Evolutionary conservation across 768 basidiomycete species (phyloP), one percentile per base, ranked within the genome.

Genomic region (Phanerodontia chrysosporium): DNA sequence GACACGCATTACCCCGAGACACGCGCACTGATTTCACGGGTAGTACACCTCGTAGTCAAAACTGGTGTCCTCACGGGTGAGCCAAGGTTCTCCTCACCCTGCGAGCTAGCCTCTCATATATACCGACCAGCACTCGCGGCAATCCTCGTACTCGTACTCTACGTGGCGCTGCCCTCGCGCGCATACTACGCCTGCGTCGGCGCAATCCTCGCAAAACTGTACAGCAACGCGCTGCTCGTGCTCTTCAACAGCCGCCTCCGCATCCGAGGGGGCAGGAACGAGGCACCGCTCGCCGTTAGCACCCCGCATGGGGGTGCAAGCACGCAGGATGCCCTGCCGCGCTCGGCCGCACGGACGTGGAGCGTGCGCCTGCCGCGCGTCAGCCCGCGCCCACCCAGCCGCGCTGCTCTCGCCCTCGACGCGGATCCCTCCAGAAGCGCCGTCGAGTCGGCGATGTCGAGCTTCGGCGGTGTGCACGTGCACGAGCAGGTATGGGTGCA

Each of bases 181-280:
- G 3, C 45, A 5, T 57, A 49, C 32, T 32, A 57, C 46, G 45
- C 44, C 27, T 30, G 51, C 44, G 29, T 52, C 44, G 51, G 21
- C 29, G 35, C 44, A 22, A 46, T 54, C 49, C 46, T 57, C 39
- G 36, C 55, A 21, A 61, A 61, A 42, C 32, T 61, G 18, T 61
- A 61, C 55, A 45, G 36, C 9, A 56, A 56, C 49, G 39, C 36
- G 46, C 30, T 61, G 35, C 39, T 61, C 21, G 58, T 54, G 51
- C 29, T 59, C 42, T 32, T 59, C 51, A 59, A 59, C 51, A 27
- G 30, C 25, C 58, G 58, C 28, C 49, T 57, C 22, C 22, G 32
- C 27, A 57, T 57, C 35, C 27, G 46, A 14, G 55, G 55, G 14
- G 55, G 55, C 1, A 22, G 55, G 24, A 45, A 45, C 54, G 24